phyloP scores from a whole-genome alignment of 1,284 basidiomycete genomes.

The Ceratobasidium sp. region DNA sequence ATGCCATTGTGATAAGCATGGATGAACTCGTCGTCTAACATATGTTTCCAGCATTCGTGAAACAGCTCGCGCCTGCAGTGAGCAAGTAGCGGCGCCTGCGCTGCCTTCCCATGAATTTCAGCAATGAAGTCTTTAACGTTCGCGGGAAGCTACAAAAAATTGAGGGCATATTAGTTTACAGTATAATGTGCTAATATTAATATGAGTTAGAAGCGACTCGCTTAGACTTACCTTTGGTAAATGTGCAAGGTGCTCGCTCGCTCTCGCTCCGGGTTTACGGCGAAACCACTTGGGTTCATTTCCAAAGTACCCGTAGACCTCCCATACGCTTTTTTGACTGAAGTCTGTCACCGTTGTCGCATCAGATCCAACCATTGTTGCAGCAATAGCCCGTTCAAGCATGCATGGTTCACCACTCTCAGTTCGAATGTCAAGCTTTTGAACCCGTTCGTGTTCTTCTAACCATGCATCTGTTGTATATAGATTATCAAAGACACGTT shows the following conservation, averaged over 20 bases:
- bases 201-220: slow-evolving; percentile 45
- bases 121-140: too few species aligned
- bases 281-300: slow-evolving; percentile 59
- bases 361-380: slow-evolving; percentile 59
- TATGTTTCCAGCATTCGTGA: slow-evolving; percentile 53
- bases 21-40: slow-evolving; percentile 55
- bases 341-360: slow-evolving; percentile 59
- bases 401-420: slow-evolving; percentile 49
- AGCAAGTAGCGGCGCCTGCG: slow-evolving; percentile 46
- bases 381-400: slow-evolving; percentile 52
- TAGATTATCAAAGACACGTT: slow-evolving; percentile 54
- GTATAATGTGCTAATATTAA: too few species aligned
- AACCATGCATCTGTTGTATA: slow-evolving; percentile 56
- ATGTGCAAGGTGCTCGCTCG: slow-evolving; percentile 59
- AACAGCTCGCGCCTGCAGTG: slow-evolving; percentile 55
- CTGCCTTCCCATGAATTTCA: too few species aligned
- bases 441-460: slow-evolving; percentile 51
- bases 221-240: slow-evolving; percentile 56
- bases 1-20: slow-evolving; percentile 55
- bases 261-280: slow-evolving; percentile 49
- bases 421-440: slow-evolving; percentile 48
- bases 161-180: too few species aligned
- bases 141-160: too few species aligned
- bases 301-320: slow-evolving; percentile 58
- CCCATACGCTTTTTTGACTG: slow-evolving; percentile 58